Evolutionary conservation across 2,329 filamentous ascomycete species (phyloP).

Genomic region (Cladosporium colombiae): DNA sequence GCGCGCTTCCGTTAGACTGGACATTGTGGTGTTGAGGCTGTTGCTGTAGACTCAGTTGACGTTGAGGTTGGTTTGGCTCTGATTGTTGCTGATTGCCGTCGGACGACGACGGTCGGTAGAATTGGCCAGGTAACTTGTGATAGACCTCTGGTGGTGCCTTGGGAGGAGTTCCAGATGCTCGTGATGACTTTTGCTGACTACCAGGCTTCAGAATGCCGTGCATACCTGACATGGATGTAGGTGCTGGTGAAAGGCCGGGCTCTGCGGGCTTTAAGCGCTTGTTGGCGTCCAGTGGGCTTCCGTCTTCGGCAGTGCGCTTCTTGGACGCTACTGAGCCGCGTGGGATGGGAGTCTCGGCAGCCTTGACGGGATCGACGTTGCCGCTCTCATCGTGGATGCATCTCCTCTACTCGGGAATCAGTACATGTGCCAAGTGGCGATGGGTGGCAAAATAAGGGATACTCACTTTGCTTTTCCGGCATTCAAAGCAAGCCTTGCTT

Average conservation of each 20-base stretch:
- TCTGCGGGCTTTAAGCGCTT: slow-evolving; percentile 28
- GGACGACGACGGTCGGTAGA: slow-evolving; percentile 18
- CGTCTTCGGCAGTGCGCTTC: slow-evolving; percentile 49
- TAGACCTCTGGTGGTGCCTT: slow-evolving; percentile 20
- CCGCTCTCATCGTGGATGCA: slow-evolving; percentile 68
- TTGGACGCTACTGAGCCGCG: slow-evolving; percentile 59
- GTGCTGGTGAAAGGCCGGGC: slow-evolving; percentile 18
- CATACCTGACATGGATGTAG: slow-evolving; percentile 21
- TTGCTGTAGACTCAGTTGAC: slow-evolving; percentile 9
- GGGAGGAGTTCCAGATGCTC: slow-evolving; percentile 9
- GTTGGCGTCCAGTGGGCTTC: slow-evolving; percentile 30
- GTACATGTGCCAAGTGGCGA: slow-evolving; percentile 19
- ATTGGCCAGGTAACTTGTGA: slow-evolving; percentile 20
- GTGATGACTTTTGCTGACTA: slow-evolving; percentile 7
- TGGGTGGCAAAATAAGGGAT: slow-evolving; percentile 18
- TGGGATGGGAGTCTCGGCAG: slow-evolving; percentile 61
- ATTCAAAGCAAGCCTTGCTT: slow-evolving; percentile 66
- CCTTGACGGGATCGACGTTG: slow-evolving; percentile 64
- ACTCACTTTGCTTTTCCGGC: slow-evolving; percentile 58
- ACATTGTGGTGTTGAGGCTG: slow-evolving; percentile 6
- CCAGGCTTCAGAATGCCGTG: slow-evolving; percentile 20
- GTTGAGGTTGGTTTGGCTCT: slow-evolving; percentile 17
- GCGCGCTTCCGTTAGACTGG: slow-evolving; percentile 15
- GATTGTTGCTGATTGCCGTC: slow-evolving; percentile 17
- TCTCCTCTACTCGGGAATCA: slow-evolving; percentile 52